Conservation (phyloP, 352 stramenopile genomes). For the Blastocystis sp. region DNA sequence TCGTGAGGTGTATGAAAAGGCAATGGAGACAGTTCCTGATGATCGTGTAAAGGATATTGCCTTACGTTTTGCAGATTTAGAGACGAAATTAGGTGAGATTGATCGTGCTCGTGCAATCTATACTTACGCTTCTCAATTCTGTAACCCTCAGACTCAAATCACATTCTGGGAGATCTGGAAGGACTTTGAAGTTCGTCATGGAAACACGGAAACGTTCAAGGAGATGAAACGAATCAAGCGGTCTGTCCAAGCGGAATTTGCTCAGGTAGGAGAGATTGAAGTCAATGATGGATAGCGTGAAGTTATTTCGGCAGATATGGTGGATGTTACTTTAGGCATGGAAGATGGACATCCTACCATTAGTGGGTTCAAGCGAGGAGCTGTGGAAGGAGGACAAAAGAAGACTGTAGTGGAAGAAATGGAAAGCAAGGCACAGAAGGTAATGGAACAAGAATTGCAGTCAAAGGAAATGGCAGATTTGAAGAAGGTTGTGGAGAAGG, state of each 20-base stretch:
- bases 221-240: constrained; percentile 97
- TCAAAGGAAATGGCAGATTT: constrained; percentile 27
- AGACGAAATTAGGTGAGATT: constrained; percentile 89
- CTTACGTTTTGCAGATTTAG: constrained; percentile 88
- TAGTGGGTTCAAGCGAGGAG: constrained; percentile 22
- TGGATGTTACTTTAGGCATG: constrained; percentile 9
- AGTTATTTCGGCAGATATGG: constrained; percentile 31
- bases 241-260: constrained; percentile 87
- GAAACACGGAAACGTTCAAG: constrained; percentile 93
- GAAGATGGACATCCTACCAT: constrained; percentile 46
- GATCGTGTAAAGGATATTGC: constrained; percentile 81
- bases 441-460: not conserved
- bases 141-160: constrained; percentile 83
- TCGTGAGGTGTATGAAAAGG: constrained; percentile 88
- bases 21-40: constrained; percentile 84
- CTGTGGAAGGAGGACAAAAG: constrained; percentile 14
- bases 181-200: constrained; percentile 82
- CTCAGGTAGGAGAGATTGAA: constrained; percentile 67
- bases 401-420: constrained; percentile 8
- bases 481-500: constrained; percentile 27
- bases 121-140: constrained; percentile 89
- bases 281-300: not conserved
- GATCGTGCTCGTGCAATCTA: constrained; percentile 89
- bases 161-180: constrained; percentile 92
- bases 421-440: constrained; percentile 32